Evolutionary conservation across 108 stramenopile genomes (phyloP), one percentile per base, ranked within the genome.

Genomic region (Fistulifera pelliculosa): DNA sequence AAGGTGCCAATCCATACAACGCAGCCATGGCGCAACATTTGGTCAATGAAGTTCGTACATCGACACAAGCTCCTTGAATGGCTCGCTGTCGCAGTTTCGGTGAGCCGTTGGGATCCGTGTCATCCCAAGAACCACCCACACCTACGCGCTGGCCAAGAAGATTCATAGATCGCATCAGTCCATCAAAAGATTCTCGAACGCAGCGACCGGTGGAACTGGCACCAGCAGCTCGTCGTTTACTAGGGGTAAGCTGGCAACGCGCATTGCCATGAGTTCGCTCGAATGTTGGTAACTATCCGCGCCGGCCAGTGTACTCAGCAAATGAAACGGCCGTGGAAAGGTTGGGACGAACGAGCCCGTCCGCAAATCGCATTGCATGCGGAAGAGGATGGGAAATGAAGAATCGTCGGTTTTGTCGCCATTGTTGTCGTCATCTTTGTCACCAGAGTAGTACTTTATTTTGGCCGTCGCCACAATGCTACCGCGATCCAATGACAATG

Each of bases 111-210:
- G 8, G 31, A 73, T 89, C 83, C n/a, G 60, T 58, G 56, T 93
- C 77, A 42, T 80, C 77, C 91, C 91, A 93, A 3, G 60, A 56
- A 17, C 84, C 84, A 22, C 90, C 90, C 22, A 93, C 85, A 26
- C 90, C 90, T 41, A 75, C 77, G 25, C 80, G 77, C 41, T 79
- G 66, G 28, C 91, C 91, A 27, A 93, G 54, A n/a, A 86, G 62
- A 71, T 87, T 82, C 69, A 88, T 82, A 2, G 91, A 79, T 58
- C 91, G 67, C 15, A 69, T 50, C n/a, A 93, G 52, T 1, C 75
- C 80, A 48, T 84, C 80, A 63, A 93, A 87, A 27, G 81, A 74
- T 54, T 89, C 87, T 12, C 84, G 74, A 12, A 87, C 85, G 11
- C 58, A 41, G 14, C 86, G 71, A 1, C 91, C 91, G 38, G 70